These are phyloP conservation scores for Pelargonium nanum DNA, from an alignment of 345 rosid species.

Conservation along the genomic window DNA sequence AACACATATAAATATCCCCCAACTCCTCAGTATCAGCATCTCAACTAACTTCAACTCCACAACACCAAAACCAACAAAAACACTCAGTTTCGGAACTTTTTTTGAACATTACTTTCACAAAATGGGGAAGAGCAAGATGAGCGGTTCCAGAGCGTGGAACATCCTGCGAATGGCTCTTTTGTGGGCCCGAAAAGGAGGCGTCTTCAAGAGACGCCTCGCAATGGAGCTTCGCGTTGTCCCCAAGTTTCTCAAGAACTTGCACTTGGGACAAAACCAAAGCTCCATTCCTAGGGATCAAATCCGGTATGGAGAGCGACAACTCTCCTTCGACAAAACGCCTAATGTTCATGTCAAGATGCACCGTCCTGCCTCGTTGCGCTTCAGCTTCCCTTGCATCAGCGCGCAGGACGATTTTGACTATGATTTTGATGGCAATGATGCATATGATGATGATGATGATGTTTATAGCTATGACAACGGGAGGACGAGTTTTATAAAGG, in stretches of 20 bases:
- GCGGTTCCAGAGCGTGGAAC: constrained; percentile 34
- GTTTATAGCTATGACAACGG: constrained; percentile 18
- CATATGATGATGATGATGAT: constrained; percentile 10
- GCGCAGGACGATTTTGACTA: constrained; percentile 42
- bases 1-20: background rate
- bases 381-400: constrained; percentile 57
- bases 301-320: constrained; percentile 51
- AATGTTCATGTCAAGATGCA: constrained; percentile 54
- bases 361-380: constrained; percentile 54
- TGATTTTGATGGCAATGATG: constrained; percentile 29
- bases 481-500: constrained; percentile 15
- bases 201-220: constrained; percentile 39
- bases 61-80: background rate
- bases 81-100: background rate
- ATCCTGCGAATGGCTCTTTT: constrained; percentile 46
- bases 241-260: constrained; percentile 45
- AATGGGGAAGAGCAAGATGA: background rate
- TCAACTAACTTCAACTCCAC: background rate
- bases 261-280: constrained; percentile 13
- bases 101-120: too few species aligned
- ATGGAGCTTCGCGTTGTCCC: constrained; percentile 41
- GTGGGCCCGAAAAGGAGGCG: constrained; percentile 65
- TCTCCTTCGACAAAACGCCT: constrained; percentile 82
- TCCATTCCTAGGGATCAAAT: constrained; percentile 15
- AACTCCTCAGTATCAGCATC: background rate